Evolutionary conservation across 805 yeast species (phyloP), one percentile per base, ranked within the genome.

Genomic region (Cyberlindnera japonica): DNA sequence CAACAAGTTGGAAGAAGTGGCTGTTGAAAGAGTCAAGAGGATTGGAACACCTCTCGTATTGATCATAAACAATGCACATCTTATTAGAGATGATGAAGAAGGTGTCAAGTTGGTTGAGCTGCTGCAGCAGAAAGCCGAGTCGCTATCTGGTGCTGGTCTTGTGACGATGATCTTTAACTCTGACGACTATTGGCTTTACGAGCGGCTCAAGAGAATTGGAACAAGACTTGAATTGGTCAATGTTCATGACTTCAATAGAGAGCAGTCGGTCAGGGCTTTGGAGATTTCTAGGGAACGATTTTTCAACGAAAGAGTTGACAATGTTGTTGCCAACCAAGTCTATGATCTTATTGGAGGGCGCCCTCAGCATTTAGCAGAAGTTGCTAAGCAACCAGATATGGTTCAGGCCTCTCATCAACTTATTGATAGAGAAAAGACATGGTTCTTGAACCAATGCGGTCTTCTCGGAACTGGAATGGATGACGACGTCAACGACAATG

Each of bases 101-200:
- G 93, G 93, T 1, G 63, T 65, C 13, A 78, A 81, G 48, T 60
- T 86, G 30, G 75, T 87, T 7, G 93, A 84, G 52, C 65, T 86
- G 28, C 61, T 86, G 26, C 95, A 86, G 54, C 95, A 86, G 52
- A 85, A 85, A 56, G 95, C 95, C 0, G 95, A 86, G 54, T 59
- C 78, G 11, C 66, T 86, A 29, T 74, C 88, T 45, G 91, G 91
- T 2, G 73, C 89, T 19, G 65, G 63, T 2, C 39, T 61, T 10
- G 54, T 58, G 2, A 67, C 72, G 0, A 75, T 84, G 62, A 67
- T 85, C 11, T 84, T 85, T 67, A 83, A 83, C 52, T 76, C 85
- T 45, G 95, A 85, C 58, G 95, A 86, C 53, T 86, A 86, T 61
- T 86, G 95, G 95, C 72, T 86, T 1, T 86, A 83, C 58, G 93